phyloP scores from a whole-genome alignment of 2,329 filamentous ascomycete species.

The Septoria linicola region DNA sequence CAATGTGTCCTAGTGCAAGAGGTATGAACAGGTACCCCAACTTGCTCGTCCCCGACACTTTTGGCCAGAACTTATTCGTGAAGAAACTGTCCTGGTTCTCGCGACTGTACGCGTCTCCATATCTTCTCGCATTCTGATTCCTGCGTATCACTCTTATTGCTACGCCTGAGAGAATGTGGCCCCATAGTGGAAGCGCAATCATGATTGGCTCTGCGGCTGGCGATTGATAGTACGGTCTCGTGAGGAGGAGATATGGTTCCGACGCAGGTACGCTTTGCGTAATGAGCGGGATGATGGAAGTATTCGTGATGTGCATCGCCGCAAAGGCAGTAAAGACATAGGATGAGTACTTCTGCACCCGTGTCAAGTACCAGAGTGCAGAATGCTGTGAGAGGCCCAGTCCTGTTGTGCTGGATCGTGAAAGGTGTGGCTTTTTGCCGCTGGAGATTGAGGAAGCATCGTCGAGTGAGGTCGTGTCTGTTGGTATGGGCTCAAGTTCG shows the following conservation, averaged over 20 bases:
- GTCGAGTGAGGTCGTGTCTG: conserved; percentile 49
- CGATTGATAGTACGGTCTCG: conserved; percentile 88
- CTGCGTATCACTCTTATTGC: conserved; percentile 73
- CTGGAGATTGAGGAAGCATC: conserved; percentile 14
- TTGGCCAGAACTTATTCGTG: conserved; percentile 60
- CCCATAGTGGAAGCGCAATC: conserved; percentile 69
- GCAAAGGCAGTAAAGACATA: conserved; percentile 79
- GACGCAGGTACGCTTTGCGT: conserved; percentile 71
- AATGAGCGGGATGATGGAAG: conserved; percentile 73
- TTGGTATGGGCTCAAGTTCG: conserved; percentile 79
- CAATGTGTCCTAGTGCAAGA: conserved; percentile 68
- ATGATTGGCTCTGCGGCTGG: conserved; percentile 75
- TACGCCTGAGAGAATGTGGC: conserved; percentile 75
- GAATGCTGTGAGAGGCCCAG: conserved; percentile 65
- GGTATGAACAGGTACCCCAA: conserved; percentile 70
- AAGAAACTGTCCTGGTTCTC: conserved; percentile 39
- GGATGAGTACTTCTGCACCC: conserved; percentile 83
- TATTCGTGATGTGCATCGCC: conserved; percentile 75
- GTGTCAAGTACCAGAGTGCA: conserved; percentile 71
- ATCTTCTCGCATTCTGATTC: conserved; percentile 67
- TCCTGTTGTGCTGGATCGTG: conserved; percentile 41
- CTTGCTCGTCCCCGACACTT: conserved; percentile 65
- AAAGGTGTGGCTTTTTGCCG: conserved; percentile 16
- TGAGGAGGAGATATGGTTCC: conserved; percentile 85
- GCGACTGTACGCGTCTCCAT: conserved; percentile 64